phyloP scores from a whole-genome alignment of 257 asterid genomes.

The Henckelia pumila region DNA sequence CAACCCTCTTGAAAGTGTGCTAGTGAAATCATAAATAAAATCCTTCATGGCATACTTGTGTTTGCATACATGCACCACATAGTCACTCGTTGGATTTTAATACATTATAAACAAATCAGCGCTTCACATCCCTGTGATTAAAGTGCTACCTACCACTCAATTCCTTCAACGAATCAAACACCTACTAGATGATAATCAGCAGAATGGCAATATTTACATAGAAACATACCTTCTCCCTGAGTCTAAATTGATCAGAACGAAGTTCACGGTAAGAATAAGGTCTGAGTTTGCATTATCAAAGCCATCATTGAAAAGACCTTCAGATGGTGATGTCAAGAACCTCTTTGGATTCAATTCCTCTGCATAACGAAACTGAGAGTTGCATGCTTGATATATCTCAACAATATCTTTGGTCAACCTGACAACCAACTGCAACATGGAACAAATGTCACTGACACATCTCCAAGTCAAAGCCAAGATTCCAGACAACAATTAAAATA shows the following conservation, averaged over 20 bases:
- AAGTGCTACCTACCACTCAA: constrained; percentile 21
- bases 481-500: constrained; percentile 14
- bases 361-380: constrained; percentile 74
- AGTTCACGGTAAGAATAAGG: constrained; percentile 79
- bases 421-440: constrained; percentile 72
- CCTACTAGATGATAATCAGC: constrained; percentile 8
- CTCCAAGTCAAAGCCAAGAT: constrained; percentile 25
- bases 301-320: constrained; percentile 84
- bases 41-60: neutral
- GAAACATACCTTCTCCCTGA: constrained; percentile 68
- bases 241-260: constrained; percentile 61
- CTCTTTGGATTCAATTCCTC: constrained; percentile 84
- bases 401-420: constrained; percentile 88
- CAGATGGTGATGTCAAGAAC: constrained; percentile 91
- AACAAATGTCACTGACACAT: constrained; percentile 20
- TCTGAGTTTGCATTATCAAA: constrained; percentile 88
- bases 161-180: constrained; percentile 22
- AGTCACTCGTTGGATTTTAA: neutral
- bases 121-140: neutral
- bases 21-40: neutral
- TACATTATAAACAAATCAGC: neutral
- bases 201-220: constrained; percentile 14
- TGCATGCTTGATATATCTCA: constrained; percentile 83
- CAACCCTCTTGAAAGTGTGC: neutral
- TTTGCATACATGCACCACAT: neutral